Conservation (phyloP, 345 rosid genomes). For the Melaleuca alternifolia region DNA sequence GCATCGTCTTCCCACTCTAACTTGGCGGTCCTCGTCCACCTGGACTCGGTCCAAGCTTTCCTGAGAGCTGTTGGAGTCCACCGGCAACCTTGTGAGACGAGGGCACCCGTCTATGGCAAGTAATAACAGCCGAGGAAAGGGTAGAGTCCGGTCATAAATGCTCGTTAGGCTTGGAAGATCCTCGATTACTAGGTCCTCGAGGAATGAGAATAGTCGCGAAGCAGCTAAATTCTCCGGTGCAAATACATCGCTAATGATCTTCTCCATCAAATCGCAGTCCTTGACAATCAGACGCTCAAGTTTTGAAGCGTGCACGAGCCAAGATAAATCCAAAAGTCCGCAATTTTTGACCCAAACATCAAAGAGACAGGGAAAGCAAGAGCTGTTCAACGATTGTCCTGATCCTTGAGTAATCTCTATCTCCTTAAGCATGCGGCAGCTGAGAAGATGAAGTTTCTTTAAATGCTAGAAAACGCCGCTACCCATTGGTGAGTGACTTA, state of each 20-base stretch:
- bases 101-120: accelerated
- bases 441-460: accelerated
- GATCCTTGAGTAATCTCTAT: background rate
- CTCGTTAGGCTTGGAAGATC: accelerated
- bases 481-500: background rate
- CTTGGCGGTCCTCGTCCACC: accelerated
- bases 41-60: background rate
- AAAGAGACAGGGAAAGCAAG: background rate
- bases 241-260: background rate
- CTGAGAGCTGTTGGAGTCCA: accelerated
- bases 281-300: accelerated
- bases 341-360: accelerated
- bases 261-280: accelerated
- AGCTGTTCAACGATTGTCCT: accelerated
- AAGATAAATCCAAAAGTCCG: background rate
- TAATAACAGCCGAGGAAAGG: background rate
- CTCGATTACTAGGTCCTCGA: accelerated
- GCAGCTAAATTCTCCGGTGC: background rate
- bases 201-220: background rate
- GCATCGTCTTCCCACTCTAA: background rate
- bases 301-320: background rate
- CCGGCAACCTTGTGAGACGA: background rate
- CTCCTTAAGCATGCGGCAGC: accelerated
- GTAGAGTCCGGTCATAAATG: background rate
- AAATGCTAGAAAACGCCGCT: accelerated